Base-by-base conservation (phyloP, 768 basidiomycete species). In the Russula foetens region DNA sequence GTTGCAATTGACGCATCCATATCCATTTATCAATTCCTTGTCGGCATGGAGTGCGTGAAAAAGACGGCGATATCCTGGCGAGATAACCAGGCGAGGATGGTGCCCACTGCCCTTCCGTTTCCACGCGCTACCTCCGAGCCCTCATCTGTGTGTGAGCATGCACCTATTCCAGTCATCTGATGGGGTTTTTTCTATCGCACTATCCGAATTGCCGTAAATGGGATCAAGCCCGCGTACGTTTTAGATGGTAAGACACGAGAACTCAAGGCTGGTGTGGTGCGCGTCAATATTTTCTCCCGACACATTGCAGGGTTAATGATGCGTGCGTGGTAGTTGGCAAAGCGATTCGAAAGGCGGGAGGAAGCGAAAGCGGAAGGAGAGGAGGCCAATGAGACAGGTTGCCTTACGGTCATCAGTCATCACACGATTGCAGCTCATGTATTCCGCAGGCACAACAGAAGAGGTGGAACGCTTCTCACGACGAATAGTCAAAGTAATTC, bases 141-240 rank as follows among this genome's bases (percentile, higher is more conserved):
- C 21, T 41, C 31, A 0, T 28, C 26, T 62, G 4, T n/a, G 57
- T n/a, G 14, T 47, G 26, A 38, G n/a, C 26, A 15, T 45, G 21
- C n/a, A 21, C 1, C 19, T 11, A 43, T 44, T 19, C 3, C 28
- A 83, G 93, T 75, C 96, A 99, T 74, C 78, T 99, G 12, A 98
- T 98, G 94, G 97, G n/a, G 97, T 0, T 89, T 98, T 73, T 99
- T 99, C 76, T 98, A 98, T 69, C 82, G 95, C 41, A 99, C 97
- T 0, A 91, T 99, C 61, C 82, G 97, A 24, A 98, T 99, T 71
- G 95, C 95, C 19, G 97, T 98, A 75, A 96, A 98, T 66, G 97
- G 97, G 4, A 93, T 99, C 71, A 99, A 99, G 69, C 95, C 96
- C 0, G 88, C 88, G 35, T 98, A 98, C 73, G 92, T 99, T 35